These are phyloP conservation scores for Talaromyces sp. DNA, from an alignment of 2,329 filamentous ascomycete species.

Conservation along the genomic window DNA sequence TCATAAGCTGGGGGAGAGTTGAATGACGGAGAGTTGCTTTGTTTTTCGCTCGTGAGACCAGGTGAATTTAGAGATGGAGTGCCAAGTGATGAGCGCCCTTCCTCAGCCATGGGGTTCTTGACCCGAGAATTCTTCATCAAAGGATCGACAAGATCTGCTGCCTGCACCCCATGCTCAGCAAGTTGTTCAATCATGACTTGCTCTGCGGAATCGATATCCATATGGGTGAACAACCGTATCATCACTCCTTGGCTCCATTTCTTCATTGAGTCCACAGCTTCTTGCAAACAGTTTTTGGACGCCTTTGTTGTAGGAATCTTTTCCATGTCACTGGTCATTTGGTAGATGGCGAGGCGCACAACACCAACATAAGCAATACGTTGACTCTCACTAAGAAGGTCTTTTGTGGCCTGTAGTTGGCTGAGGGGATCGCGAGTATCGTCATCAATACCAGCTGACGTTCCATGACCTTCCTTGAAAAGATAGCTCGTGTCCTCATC, in stretches of 20 bases:
- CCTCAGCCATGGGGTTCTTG: slow-evolving; percentile 79
- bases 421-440: slow-evolving; percentile 80
- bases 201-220: slow-evolving; percentile 86
- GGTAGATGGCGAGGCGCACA: slow-evolving; percentile 73
- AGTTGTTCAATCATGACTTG: slow-evolving; percentile 99
- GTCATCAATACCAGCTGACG: slow-evolving; percentile 64
- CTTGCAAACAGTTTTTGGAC: slow-evolving; percentile 67
- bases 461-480: slow-evolving; percentile 70
- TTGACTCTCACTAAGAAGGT: slow-evolving; percentile 90
- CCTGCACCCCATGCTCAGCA: slow-evolving; percentile 83
- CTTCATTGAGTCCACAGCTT: slow-evolving; percentile 72
- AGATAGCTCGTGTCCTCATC: slow-evolving; percentile 96
- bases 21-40: slow-evolving; percentile 33
- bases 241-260: slow-evolving; percentile 99
- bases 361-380: slow-evolving; percentile 94
- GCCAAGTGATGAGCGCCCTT: slow-evolving; percentile 35
- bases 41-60: slow-evolving; percentile 24
- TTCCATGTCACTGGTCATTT: slow-evolving; percentile 69
- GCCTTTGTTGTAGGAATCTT: slow-evolving; percentile 57
- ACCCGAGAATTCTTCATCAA: slow-evolving; percentile 91
- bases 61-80: slow-evolving; percentile 34
- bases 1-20: slow-evolving; percentile 50
- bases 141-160: slow-evolving; percentile 75
- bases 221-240: slow-evolving; percentile 88
- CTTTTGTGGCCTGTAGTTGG: slow-evolving; percentile 94